Conservation (phyloP, 306 rosid species). For the Sicyos edulis region DNA sequence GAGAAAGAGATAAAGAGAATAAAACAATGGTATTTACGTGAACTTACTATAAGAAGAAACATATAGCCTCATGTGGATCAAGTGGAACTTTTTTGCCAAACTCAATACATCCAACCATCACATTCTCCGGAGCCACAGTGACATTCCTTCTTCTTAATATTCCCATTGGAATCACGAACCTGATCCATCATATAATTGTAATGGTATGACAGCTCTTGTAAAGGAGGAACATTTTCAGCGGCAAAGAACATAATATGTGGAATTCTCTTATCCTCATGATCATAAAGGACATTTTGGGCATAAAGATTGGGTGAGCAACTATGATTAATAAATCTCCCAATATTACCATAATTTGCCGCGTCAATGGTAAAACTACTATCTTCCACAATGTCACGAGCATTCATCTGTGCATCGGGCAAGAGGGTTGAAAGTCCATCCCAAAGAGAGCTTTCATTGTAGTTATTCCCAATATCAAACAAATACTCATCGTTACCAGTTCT, state of each 20-base stretch:
- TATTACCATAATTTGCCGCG: constrained; percentile 65
- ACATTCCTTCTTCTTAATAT: constrained; percentile 68
- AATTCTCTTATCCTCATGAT: constrained; percentile 74
- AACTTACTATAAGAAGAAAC: constrained; percentile 19
- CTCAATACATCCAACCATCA: constrained; percentile 79
- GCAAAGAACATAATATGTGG: constrained; percentile 93
- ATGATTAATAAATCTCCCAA: constrained; percentile 89
- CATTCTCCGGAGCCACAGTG: constrained; percentile 78
- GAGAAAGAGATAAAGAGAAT: not conserved
- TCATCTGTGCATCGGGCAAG: constrained; percentile 43
- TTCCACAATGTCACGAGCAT: constrained; percentile 41
- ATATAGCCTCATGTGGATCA: constrained; percentile 1
- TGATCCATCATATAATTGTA: constrained; percentile 69
- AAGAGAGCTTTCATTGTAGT: constrained; percentile 41
- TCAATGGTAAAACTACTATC: constrained; percentile 77
- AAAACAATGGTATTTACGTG: not conserved
- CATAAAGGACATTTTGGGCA: constrained; percentile 82
- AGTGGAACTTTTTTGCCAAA: not conserved
- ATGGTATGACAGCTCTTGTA: constrained; percentile 77
- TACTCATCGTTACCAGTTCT: constrained; percentile 83
- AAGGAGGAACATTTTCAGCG: constrained; percentile 89
- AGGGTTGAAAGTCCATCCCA: constrained; percentile 68
- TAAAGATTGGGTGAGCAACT: constrained; percentile 93
- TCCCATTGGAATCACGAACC: constrained; percentile 69
- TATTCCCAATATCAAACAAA: constrained; percentile 83